These are phyloP conservation scores for Claviceps humidiphila DNA, from an alignment of 2,329 filamentous ascomycete species.

Conservation along the genomic window DNA sequence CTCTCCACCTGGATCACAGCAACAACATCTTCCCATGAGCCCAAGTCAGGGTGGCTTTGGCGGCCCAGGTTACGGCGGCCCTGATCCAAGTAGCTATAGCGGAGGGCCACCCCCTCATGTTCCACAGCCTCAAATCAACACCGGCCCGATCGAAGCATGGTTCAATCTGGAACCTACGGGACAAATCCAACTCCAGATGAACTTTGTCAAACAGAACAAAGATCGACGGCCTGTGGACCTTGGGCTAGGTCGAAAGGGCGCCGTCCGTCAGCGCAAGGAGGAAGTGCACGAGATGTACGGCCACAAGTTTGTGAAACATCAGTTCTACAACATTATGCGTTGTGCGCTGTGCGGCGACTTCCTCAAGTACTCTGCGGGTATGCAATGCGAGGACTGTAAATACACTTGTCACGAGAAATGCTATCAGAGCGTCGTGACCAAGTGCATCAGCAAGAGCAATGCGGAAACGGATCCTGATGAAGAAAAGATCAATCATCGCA, in stretches of 20 bases:
- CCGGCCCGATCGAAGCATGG: slow-evolving; percentile 74
- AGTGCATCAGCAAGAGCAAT: slow-evolving; percentile 99
- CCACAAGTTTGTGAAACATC: slow-evolving; percentile 96
- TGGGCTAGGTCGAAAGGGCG: slow-evolving; percentile 86
- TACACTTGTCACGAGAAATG: slow-evolving; percentile 99
- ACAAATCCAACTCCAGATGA: slow-evolving; percentile 79
- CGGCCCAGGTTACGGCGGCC: slow-evolving; percentile 23
- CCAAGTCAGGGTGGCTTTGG: slow-evolving; percentile 31
- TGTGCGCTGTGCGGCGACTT: slow-evolving; percentile 96
- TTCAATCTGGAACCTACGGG: slow-evolving; percentile 93
- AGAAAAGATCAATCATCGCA: slow-evolving; percentile 98
- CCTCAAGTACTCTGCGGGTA: slow-evolving; percentile 94
- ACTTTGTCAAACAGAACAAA: slow-evolving; percentile 82
- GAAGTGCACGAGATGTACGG: slow-evolving; percentile 98
- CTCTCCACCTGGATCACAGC: slow-evolving; percentile 24
- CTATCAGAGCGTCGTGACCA: slow-evolving; percentile 91
- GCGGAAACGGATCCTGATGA: slow-evolving; percentile 97
- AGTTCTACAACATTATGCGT: slow-evolving; percentile 99
- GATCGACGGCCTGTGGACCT: slow-evolving; percentile 73
- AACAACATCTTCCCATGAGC: slow-evolving; percentile 43
- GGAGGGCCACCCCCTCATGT: slow-evolving; percentile 17
- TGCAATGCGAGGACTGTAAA: slow-evolving; percentile 99
- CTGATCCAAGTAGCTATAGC: slow-evolving; percentile 14
- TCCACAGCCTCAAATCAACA: slow-evolving; percentile 37
- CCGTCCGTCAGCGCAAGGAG: slow-evolving; percentile 94